Conservation (phyloP, 306 rosid species). For the Gastrolobium bilobum region DNA sequence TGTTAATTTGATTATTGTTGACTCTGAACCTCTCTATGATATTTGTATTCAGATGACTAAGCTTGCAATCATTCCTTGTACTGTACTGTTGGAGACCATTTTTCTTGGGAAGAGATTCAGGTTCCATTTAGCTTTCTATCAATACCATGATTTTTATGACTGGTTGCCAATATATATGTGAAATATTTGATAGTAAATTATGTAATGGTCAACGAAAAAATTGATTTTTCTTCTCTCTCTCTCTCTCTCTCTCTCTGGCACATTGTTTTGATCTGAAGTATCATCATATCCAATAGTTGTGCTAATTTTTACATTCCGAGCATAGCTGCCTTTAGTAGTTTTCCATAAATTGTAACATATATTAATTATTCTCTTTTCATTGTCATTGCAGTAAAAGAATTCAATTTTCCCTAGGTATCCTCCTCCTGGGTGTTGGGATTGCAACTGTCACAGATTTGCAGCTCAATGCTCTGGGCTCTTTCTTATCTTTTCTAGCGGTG, state of each 20-base stretch:
- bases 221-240: neutral
- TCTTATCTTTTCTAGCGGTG: constrained; percentile 87
- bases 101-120: constrained; percentile 93
- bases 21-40: constrained; percentile 46
- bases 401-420: constrained; percentile 78
- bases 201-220: neutral
- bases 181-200: constrained; percentile 31
- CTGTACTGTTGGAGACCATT: constrained; percentile 95
- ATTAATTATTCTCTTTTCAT: constrained; percentile 45
- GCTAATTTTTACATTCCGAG: constrained; percentile 16
- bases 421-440: constrained; percentile 94
- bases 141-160: constrained; percentile 14
- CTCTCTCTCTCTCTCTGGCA: neutral
- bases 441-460: constrained; percentile 96
- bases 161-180: constrained; percentile 32
- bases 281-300: neutral
- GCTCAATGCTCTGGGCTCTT: constrained; percentile 85
- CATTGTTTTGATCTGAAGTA: constrained; percentile 30
- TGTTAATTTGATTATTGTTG: constrained; percentile 33
- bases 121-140: constrained; percentile 54
- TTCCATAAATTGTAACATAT: constrained; percentile 34
- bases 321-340: constrained; percentile 13
- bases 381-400: constrained; percentile 79
- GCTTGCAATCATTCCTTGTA: constrained; percentile 99
- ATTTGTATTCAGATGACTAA: constrained; percentile 86